Percentiles rank a stretch among this genome's conserved stretches.
These are phyloP conservation scores for Kodamaea kakaduensis DNA, from an alignment of 805 yeast genomes.

Conservation along the genomic window DNA sequence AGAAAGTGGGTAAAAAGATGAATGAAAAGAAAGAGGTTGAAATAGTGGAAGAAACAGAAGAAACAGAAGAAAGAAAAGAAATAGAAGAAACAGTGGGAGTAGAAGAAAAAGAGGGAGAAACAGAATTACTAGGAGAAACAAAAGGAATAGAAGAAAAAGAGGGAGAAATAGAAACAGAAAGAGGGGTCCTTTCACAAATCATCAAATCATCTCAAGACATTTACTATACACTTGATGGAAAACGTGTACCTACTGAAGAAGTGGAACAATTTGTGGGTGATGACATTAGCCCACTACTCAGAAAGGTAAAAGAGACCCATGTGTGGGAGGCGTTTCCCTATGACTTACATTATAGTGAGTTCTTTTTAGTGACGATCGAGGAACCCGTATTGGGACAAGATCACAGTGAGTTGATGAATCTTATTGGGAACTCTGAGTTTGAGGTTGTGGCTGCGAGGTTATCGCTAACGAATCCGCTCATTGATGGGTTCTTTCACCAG, in stretches of 20 bases:
- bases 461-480: constrained; percentile 13
- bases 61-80: too few species aligned
- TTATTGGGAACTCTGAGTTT: constrained; percentile 21
- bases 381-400: constrained; percentile 19
- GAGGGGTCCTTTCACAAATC: constrained; percentile 1
- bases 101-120: constrained; percentile 2
- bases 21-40: too few species aligned
- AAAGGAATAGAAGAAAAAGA: not conserved
- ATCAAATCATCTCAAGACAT: not conserved
- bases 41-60: too few species aligned
- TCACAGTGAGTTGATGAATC: constrained; percentile 22
- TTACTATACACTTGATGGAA: not conserved
- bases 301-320: not conserved
- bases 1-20: too few species aligned
- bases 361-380: constrained; percentile 30
- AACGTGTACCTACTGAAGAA: not conserved
- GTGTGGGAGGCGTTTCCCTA: constrained; percentile 17
- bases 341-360: constrained; percentile 26
- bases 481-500: constrained; percentile 15
- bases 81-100: too few species aligned
- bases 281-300: not conserved
- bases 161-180: not conserved
- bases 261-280: constrained; percentile 1
- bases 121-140: not conserved
- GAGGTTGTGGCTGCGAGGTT: constrained; percentile 27